phyloP scores from a whole-genome alignment of 192 early-diverging fungal species.

The Coemansia asiatica region DNA sequence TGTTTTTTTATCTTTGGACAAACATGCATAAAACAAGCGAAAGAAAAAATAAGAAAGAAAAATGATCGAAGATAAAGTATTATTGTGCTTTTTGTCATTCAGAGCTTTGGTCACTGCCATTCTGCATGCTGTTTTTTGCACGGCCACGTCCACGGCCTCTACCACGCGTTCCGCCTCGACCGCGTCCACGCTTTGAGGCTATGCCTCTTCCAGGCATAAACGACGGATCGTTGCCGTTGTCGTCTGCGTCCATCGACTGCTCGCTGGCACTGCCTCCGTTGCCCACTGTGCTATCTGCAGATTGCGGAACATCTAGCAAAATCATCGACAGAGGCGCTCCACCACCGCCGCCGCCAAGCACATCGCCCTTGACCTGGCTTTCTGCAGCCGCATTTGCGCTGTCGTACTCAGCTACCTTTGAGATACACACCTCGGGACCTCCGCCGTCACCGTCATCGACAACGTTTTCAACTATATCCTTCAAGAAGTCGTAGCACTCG shows the following conservation, averaged over 20 bases:
- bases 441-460: conserved; percentile 66
- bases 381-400: conserved; percentile 1
- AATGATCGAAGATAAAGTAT: background rate
- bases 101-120: conserved; percentile 1
- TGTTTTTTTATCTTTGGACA: too few relatives aligned
- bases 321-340: conserved; percentile 53
- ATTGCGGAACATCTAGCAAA: conserved; percentile 21
- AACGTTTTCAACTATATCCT: conserved; percentile 79
- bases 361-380: conserved; percentile 4
- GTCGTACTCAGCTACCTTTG: conserved; percentile 44
- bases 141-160: conserved; percentile 35
- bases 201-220: conserved; percentile 17
- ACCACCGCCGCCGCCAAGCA: conserved; percentile 49
- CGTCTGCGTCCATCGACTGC: conserved; percentile 29
- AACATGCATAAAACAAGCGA: background rate
- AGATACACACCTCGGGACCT: conserved; percentile 38
- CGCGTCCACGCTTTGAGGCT: conserved; percentile 16
- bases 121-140: conserved; percentile 1
- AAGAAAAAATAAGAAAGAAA: background rate
- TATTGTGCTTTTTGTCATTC: background rate
- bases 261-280: conserved; percentile 23
- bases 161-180: conserved; percentile 36
- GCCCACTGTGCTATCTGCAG: background rate
- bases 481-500: conserved; percentile 93
- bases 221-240: conserved; percentile 21